phyloP scores from a whole-genome alignment of 2,329 filamentous ascomycete genomes.

The Pezicula neosporulosa region DNA sequence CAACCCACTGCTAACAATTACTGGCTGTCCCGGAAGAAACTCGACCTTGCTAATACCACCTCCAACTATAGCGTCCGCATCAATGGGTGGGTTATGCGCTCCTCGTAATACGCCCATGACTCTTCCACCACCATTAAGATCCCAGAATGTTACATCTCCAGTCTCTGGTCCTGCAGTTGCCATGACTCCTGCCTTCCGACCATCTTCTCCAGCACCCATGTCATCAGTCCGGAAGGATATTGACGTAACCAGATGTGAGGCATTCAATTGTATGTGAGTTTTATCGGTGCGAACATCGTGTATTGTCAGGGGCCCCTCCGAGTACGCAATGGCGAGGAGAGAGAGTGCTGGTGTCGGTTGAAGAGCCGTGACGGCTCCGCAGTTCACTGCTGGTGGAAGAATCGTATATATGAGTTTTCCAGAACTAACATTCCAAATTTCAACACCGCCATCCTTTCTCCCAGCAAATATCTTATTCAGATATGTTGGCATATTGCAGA shows the following conservation, averaged over 20 bases:
- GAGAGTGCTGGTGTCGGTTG: constrained; percentile 82
- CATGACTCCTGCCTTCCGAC: constrained; percentile 85
- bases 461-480: constrained; percentile 95
- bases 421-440: constrained; percentile 97
- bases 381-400: constrained; percentile 67
- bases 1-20: constrained; percentile 83
- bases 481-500: constrained; percentile 89
- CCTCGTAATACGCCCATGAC: constrained; percentile 83
- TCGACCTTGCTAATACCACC: constrained; percentile 85
- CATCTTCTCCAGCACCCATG: constrained; percentile 82
- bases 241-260: constrained; percentile 66
- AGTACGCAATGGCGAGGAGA: constrained; percentile 83
- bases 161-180: constrained; percentile 76
- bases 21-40: constrained; percentile 84
- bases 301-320: constrained; percentile 72
- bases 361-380: constrained; percentile 81
- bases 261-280: constrained; percentile 64
- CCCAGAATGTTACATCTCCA: constrained; percentile 94
- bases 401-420: constrained; percentile 90
- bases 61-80: constrained; percentile 48
- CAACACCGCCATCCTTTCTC: constrained; percentile 80
- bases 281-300: constrained; percentile 81
- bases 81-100: constrained; percentile 74
- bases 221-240: constrained; percentile 92
- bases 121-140: constrained; percentile 83